These are phyloP conservation scores for Pseudonitzschia multistriata DNA, from an alignment of 108 stramenopile genomes.

Conservation along the genomic window DNA sequence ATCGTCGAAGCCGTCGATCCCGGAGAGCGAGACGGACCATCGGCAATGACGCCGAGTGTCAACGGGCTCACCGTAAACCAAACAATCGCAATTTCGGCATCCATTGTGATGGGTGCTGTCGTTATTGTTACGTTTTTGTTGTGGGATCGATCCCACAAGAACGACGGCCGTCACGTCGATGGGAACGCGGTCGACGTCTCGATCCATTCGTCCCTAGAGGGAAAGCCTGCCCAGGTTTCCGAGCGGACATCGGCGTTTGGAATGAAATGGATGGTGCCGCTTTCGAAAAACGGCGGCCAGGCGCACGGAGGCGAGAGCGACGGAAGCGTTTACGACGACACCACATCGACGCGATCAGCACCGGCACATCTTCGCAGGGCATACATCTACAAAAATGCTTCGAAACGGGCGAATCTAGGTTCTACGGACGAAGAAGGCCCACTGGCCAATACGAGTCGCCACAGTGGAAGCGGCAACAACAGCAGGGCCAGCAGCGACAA, in stretches of 20 bases:
- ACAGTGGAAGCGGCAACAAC: neutral
- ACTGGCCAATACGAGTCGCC: neutral
- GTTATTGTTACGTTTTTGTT: slow-evolving; percentile 28
- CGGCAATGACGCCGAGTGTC: neutral
- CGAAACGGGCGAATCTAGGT: no score
- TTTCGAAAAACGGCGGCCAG: neutral
- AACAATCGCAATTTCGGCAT: slow-evolving; percentile 15
- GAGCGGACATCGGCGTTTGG: neutral
- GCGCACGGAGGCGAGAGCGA: neutral
- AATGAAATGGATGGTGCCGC: neutral
- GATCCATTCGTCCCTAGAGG: slow-evolving; percentile 2
- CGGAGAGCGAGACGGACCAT: slow-evolving; percentile 3
- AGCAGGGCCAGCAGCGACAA: neutral
- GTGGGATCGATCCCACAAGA: slow-evolving; percentile 26
- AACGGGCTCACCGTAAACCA: neutral
- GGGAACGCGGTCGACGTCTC: neutral
- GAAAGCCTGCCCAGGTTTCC: neutral
- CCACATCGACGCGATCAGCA: neutral
- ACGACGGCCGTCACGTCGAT: neutral
- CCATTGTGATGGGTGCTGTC: slow-evolving; percentile 21
- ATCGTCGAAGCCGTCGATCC: neutral
- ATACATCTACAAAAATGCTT: neutral
- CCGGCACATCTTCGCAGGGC: neutral
- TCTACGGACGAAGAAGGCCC: no score
- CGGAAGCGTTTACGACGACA: neutral